Conservation (phyloP, 805 yeast species). For the Schwanniomyces vanrijiae region DNA sequence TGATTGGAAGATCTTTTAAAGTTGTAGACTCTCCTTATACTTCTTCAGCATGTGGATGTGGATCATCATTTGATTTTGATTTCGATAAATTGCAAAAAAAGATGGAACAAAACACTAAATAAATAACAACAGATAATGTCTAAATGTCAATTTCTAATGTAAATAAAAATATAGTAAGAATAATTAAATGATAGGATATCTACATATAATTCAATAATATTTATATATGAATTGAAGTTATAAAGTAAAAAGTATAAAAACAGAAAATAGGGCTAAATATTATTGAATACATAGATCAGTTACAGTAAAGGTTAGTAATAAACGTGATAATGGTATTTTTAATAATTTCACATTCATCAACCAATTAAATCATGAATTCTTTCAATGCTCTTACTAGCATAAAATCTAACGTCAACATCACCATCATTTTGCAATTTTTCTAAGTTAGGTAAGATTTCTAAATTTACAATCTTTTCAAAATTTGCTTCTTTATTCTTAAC, state of each 20-base stretch:
- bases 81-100: constrained; percentile 39
- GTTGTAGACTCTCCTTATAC: constrained; percentile 89
- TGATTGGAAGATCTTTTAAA: constrained; percentile 93
- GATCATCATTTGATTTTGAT: constrained; percentile 47
- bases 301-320: background rate
- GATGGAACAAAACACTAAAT: constrained; percentile 7
- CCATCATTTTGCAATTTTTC: constrained; percentile 65
- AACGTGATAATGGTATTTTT: background rate
- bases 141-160: too few species aligned
- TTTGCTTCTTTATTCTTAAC: constrained; percentile 18
- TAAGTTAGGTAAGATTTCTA: constrained; percentile 62
- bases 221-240: background rate
- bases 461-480: constrained; percentile 25
- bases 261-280: background rate
- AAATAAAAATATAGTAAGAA: background rate
- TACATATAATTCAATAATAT: constrained; percentile 2
- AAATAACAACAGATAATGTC: background rate
- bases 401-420: constrained; percentile 89
- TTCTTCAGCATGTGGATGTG: constrained; percentile 49
- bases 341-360: background rate
- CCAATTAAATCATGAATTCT: constrained; percentile 16
- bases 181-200: background rate
- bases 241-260: constrained; percentile 1
- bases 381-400: constrained; percentile 61
- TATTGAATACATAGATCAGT: background rate